These are phyloP conservation scores for Penicillium soppii DNA, from an alignment of 495 filamentous ascomycete species.

Conservation along the genomic window DNA sequence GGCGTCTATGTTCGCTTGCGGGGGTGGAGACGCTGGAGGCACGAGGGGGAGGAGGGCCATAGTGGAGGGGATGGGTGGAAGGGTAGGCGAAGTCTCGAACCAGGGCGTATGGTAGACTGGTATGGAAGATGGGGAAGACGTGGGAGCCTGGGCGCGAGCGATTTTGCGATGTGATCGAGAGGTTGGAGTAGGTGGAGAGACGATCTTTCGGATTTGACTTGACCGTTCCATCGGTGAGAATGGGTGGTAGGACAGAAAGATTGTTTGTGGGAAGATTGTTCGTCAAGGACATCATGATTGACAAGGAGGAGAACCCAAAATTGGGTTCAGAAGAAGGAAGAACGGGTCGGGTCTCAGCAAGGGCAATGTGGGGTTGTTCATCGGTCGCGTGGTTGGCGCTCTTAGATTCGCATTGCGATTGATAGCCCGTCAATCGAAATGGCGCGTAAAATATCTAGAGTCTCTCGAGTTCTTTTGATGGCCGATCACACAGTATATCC, in stretches of 20 bases:
- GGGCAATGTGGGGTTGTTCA: slow-evolving; percentile 22
- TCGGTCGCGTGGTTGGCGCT: slow-evolving; percentile 27
- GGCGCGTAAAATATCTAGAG: no score
- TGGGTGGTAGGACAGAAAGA: slow-evolving; percentile 43
- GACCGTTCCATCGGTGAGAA: slow-evolving; percentile 46
- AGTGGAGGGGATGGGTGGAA: slow-evolving; percentile 78
- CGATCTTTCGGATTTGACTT: slow-evolving; percentile 71
- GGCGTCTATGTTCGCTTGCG: slow-evolving; percentile 71
- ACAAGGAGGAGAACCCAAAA: slow-evolving; percentile 4
- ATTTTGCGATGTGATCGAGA: slow-evolving; percentile 53
- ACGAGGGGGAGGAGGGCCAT: slow-evolving; percentile 78
- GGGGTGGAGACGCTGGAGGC: slow-evolving; percentile 83
- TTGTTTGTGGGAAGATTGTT: slow-evolving; percentile 30
- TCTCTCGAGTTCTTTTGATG: no score
- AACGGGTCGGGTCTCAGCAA: slow-evolving; percentile 22
- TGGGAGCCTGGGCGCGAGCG: slow-evolving; percentile 73
- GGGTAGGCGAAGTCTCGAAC: slow-evolving; percentile 98
- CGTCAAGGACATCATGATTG: slow-evolving; percentile 57
- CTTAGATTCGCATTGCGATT: slow-evolving; percentile 45
- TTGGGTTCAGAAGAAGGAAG: slow-evolving; percentile 13
- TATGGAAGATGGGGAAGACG: slow-evolving; percentile 80
- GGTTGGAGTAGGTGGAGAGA: slow-evolving; percentile 65
- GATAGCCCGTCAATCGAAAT: slow-evolving; percentile 1
- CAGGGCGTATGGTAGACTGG: slow-evolving; percentile 81
- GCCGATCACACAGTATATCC: not conserved